Evolutionary conservation across 2,329 filamentous ascomycete genomes (phyloP), one percentile per base, ranked within the genome.

Genomic region (Claviceps africana): DNA sequence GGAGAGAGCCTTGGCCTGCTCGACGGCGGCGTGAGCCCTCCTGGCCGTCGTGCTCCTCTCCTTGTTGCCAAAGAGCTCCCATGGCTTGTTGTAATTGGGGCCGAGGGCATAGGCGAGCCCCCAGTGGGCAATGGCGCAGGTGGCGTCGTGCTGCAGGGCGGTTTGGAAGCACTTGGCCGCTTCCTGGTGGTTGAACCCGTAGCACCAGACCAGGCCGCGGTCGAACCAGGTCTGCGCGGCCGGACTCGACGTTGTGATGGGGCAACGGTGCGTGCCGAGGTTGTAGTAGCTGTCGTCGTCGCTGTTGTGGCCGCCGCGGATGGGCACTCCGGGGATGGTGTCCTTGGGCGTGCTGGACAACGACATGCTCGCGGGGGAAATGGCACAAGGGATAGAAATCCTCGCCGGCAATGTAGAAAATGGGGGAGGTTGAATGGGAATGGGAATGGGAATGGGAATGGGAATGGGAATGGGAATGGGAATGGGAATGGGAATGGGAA

Each of bases 11-110:
- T 54, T 56, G 2, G 68, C 68, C 45, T 59, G 53, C 21, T 57
- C 55, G 2, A 67, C 56, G 22, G 67, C 65, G 2, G 53, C 48
- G 43, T 68, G 62, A 0, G 67, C 66, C 37, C 61, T 56, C 21
- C 60, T 57, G 4, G 84, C 68, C 0, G 73, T 76, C 0, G 60
- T 64, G 11, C 70, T 64, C 4, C 83, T 68, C 56, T 89, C 85
- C 0, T 71, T 65, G 1, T 73, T 66, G 51, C 85, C 83, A 57
- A 89, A 88, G 25, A 79, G 73, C 30, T 79, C 76, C 86, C 86
- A 89, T 0, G 85, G 81, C 60, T 89, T 88, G 68, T 90, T 79
- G 64, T 82, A 82, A 61, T 91, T 89, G 3, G 86, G 86, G 0
- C 86, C 86, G 0, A 86, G 67, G 1, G 82, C 72, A 62, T 85